Percentiles rank a stretch among this genome's conserved stretches.
phyloP scores from a whole-genome alignment of 2,329 filamentous ascomycete genomes.

The Pyrenophora seminiperda region DNA sequence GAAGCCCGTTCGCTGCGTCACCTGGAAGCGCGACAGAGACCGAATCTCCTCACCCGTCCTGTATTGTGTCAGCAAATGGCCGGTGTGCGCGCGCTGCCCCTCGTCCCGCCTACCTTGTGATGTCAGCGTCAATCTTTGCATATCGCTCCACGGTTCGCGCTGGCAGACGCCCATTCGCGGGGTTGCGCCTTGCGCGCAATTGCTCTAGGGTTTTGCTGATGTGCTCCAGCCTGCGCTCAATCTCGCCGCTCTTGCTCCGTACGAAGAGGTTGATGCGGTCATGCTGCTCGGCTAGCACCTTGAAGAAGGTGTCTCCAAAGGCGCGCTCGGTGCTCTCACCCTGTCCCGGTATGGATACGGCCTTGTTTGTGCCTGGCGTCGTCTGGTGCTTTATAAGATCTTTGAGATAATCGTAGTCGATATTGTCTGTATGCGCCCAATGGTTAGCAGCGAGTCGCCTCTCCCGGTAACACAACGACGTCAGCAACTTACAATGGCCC shows the following conservation, averaged over 20 bases:
- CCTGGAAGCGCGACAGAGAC: slow-evolving; percentile 71
- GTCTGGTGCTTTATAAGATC: slow-evolving; percentile 82
- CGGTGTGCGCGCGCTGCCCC: not conserved
- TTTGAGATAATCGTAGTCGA: slow-evolving; percentile 88
- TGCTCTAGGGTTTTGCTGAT: slow-evolving; percentile 49
- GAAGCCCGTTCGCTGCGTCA: slow-evolving; percentile 76
- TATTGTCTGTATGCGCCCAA: slow-evolving; percentile 65
- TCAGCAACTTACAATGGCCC: slow-evolving; percentile 66
- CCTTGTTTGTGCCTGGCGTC: slow-evolving; percentile 69
- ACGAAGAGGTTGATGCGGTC: slow-evolving; percentile 79
- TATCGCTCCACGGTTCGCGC: slow-evolving; percentile 56
- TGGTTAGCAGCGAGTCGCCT: slow-evolving; percentile 18
- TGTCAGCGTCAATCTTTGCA: slow-evolving; percentile 57
- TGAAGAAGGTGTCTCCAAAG: slow-evolving; percentile 75
- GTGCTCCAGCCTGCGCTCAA: slow-evolving; percentile 65
- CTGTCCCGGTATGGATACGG: slow-evolving; percentile 76
- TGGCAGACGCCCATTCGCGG: slow-evolving; percentile 40
- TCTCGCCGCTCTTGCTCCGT: slow-evolving; percentile 78
- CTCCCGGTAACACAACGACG: slow-evolving; percentile 1
- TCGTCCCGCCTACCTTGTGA: slow-evolving; percentile 47
- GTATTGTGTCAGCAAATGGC: slow-evolving; percentile 18
- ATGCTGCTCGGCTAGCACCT: slow-evolving; percentile 74
- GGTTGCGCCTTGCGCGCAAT: slow-evolving; percentile 31
- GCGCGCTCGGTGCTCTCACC: slow-evolving; percentile 59
- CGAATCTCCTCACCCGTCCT: slow-evolving; percentile 73